phyloP scores from a whole-genome alignment of 2,329 filamentous ascomycete species.

The Rhynchosporium graminicola region DNA sequence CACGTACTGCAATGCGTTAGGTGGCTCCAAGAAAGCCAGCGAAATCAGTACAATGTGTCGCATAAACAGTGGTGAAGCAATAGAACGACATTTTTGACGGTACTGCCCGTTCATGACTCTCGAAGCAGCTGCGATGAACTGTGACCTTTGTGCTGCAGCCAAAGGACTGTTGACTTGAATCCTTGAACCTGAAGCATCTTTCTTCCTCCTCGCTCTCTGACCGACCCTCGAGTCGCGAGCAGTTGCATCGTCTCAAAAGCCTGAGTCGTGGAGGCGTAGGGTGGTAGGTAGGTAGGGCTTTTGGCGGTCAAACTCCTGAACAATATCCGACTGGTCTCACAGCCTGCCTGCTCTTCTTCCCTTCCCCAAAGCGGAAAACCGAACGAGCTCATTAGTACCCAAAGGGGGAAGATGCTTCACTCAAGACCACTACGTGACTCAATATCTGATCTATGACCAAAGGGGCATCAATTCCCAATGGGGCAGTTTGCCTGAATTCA shows the following conservation, averaged over 20 bases:
- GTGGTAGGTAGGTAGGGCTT: constrained; percentile 4
- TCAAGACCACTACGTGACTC: constrained; percentile 7
- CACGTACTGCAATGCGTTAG: not conserved
- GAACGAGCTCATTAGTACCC: not conserved
- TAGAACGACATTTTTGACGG: not conserved
- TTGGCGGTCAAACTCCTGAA: constrained; percentile 8
- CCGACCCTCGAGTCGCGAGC: not conserved
- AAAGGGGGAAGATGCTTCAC: constrained; percentile 1
- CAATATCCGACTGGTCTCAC: not conserved
- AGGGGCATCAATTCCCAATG: constrained; percentile 9
- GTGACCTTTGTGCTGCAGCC: constrained; percentile 11
- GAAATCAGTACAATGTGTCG: constrained; percentile 7
- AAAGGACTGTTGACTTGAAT: constrained; percentile 2
- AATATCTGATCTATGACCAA: constrained; percentile 3
- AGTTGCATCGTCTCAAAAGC: not conserved
- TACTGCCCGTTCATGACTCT: constrained; percentile 12
- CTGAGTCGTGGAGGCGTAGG: constrained; percentile 8
- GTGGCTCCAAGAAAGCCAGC: constrained; percentile 9
- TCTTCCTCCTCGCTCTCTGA: not conserved
- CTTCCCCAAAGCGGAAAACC: constrained; percentile 2
- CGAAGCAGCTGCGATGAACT: constrained; percentile 7
- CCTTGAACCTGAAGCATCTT: not conserved
- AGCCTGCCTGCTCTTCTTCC: constrained; percentile 2
- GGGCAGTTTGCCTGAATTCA: not conserved
- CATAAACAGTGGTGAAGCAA: constrained; percentile 11